Conservation (phyloP, 176 grass and related monocot genomes). For the Sorghum bicolor region DNA sequence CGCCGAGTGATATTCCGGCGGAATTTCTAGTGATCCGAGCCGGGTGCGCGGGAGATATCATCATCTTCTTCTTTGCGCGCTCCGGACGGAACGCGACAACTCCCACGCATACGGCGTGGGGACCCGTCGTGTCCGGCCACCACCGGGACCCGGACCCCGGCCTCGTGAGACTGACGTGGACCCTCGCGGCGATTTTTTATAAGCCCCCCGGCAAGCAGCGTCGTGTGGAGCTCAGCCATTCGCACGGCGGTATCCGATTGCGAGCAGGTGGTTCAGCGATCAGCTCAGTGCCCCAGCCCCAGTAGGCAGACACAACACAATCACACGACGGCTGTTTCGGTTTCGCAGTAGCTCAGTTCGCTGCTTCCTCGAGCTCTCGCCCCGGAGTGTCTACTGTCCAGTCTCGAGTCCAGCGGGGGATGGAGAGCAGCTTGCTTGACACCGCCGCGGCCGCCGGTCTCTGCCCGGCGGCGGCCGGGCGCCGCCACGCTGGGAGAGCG, state of each 20-base stretch:
- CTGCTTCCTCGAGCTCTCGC: not conserved
- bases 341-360: not conserved
- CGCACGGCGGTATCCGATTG: not conserved
- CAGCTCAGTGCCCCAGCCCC: not conserved
- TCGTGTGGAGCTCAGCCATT: conserved; percentile 42
- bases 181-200: conserved; percentile 31
- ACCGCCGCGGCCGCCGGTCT: not conserved
- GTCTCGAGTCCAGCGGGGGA: not conserved
- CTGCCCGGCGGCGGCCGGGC: conserved; percentile 3
- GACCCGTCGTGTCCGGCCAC: conserved; percentile 23
- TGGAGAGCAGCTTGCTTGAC: conserved; percentile 42
- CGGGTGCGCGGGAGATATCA: not conserved
- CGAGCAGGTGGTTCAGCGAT: not conserved
- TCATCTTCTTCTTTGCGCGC: not conserved
- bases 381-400: not conserved
- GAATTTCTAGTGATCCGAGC: conserved; percentile 22
- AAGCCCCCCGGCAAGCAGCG: not conserved
- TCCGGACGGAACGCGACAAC: conserved; percentile 38
- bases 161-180: conserved; percentile 26
- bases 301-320: not conserved
- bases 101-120: conserved; percentile 25
- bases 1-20: too few relatives aligned
- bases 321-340: not conserved
- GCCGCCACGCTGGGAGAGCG: not conserved
- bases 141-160: not conserved